Evolutionary conservation across 306 rosid species (phyloP), one percentile per base, ranked within the genome.

Genomic region (Pterocarpus macrocarpus): DNA sequence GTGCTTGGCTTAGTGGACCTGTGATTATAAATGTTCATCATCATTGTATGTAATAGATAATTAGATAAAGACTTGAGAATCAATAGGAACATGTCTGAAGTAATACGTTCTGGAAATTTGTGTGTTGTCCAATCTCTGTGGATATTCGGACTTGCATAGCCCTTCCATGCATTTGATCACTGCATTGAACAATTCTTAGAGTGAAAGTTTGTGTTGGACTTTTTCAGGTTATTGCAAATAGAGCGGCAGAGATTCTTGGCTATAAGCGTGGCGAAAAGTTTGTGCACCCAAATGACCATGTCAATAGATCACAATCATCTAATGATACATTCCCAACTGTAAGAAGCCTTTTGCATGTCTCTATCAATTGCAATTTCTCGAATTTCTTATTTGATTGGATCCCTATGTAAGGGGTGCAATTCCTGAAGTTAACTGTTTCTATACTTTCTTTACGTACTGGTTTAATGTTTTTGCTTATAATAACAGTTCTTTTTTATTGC

Each of bases 201-300:
- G 59, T 12, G 36, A 65, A 79, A 13, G 13, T 32, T 57, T 59
- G 49, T 71, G 78, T 72, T 61, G 73, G 69, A 63, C 33, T 38
- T 36, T 71, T 64, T 81, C 85, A 93, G 99, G 99, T 93, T 71
- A 96, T 93, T 86, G 97, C 99, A 30, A 96, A 96, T 74, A 88
- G 99, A 86, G 99, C 99, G 3, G 91, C 97, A 36, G 99, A 96
- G 91, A 90, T 96, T 86, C 97, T 96, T 70, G 98, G 99, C 59
- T 98, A 92, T 83, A 85, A 78, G 83, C 97, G 97, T 5, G 99
- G 98, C 1, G 97, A 83, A 12, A 96, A 93, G 92, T 77, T 85
- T 85, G 99, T 96, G 78, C 99, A 93, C 85, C 99, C 99, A 30
- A 93, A 96, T 86, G 99, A 96, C 76, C 99, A 96, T 82, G 99